A percentile compares a stretch with the other conserved stretches of the same genome.
Evolutionary conservation across 192 early-diverging fungal species (phyloP).

Genomic region (Entrophospora sp.): DNA sequence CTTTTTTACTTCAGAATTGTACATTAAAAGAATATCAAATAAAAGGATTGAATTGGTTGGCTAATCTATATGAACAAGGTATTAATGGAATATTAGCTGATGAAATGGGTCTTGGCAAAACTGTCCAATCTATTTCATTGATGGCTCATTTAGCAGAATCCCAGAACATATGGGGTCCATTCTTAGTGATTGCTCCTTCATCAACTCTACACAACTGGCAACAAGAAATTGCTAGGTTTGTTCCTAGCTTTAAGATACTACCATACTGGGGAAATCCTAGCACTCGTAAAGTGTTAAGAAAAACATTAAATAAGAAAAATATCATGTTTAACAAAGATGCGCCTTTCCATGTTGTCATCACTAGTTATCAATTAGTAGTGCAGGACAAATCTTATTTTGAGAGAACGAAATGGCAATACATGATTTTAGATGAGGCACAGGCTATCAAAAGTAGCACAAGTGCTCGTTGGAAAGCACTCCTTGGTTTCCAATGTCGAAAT

Average conservation of each 20-base stretch:
- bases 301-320: slow-evolving; percentile 72
- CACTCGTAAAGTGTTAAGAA: slow-evolving; percentile 74
- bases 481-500: slow-evolving; percentile 78
- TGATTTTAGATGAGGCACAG: slow-evolving; percentile 93
- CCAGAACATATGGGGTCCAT: slow-evolving; percentile 85
- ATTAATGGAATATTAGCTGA: slow-evolving; percentile 89
- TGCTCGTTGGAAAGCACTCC: slow-evolving; percentile 80
- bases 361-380: slow-evolving; percentile 78
- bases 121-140: slow-evolving; percentile 83
- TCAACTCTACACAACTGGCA: slow-evolving; percentile 93
- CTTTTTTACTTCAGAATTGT: slow-evolving; percentile 74
- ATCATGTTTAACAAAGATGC: slow-evolving; percentile 61
- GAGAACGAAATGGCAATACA: slow-evolving; percentile 89
- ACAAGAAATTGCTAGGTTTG: slow-evolving; percentile 75
- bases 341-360: slow-evolving; percentile 83
- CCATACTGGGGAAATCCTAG: slow-evolving; percentile 84
- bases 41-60: slow-evolving; percentile 81
- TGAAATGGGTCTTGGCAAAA: slow-evolving; percentile 83
- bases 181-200: slow-evolving; percentile 80
- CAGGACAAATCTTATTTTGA: slow-evolving; percentile 75
- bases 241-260: slow-evolving; percentile 60
- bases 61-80: slow-evolving; percentile 78
- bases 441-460: slow-evolving; percentile 85
- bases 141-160: slow-evolving; percentile 82
- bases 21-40: slow-evolving; percentile 75